Percentiles rank a stretch among this genome's conserved stretches.
phyloP scores from a whole-genome alignment of 2,329 filamentous ascomycete species.

The Didymella pomorum region DNA sequence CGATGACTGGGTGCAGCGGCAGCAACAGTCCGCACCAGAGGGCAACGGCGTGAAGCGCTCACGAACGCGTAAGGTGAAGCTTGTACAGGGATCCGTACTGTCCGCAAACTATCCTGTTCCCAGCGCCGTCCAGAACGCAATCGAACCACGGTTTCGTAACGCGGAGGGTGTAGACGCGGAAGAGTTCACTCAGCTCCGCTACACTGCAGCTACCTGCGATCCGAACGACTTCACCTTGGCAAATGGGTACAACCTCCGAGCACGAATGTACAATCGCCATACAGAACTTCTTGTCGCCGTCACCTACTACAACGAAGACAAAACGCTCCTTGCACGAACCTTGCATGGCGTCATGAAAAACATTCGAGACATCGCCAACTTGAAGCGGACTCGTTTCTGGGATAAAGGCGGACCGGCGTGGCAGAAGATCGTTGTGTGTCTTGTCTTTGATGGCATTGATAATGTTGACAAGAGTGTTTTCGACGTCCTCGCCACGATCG shows the following conservation, averaged over 20 bases:
- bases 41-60: neutral
- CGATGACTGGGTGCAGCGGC: neutral
- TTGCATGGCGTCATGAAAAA: neutral
- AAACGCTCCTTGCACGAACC: neutral
- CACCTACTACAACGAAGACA: neutral
- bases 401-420: neutral
- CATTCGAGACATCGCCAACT: neutral
- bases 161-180: neutral
- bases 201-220: neutral
- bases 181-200: neutral
- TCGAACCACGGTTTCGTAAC: neutral
- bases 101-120: neutral
- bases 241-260: neutral
- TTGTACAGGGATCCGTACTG: neutral
- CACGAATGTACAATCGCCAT: neutral
- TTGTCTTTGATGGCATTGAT: neutral
- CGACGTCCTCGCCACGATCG: neutral
- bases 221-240: neutral
- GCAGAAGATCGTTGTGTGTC: neutral
- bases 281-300: neutral
- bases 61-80: neutral
- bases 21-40: neutral
- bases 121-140: neutral
- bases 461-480: neutral
- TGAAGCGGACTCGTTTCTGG: neutral